Base-by-base conservation (phyloP, 2,329 filamentous ascomycete species). In the Neocucurbitaria cava region DNA sequence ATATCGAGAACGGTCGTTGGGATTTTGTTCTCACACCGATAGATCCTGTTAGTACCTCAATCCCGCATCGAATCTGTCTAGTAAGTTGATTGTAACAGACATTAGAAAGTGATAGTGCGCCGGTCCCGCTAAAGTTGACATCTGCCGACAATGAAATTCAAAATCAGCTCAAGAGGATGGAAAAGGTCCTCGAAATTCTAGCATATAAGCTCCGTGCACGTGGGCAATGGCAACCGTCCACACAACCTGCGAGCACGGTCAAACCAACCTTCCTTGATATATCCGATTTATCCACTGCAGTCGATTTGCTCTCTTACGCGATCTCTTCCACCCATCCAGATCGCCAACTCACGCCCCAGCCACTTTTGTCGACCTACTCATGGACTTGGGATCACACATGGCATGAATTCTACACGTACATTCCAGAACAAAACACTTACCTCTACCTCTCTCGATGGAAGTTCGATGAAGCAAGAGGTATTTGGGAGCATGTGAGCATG, bases 351-450 rank as follows among this genome's bases (percentile, higher is more conserved):
- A 53, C 51, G 7, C 56, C 61, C 1, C 58, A 52, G 6, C 15
- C 26, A 20, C 46, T 43, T 1, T 39, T 59, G 4, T 51, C 55
- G 11, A 42, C 46, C 7, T 54, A 55, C 20, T 23, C 49, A 5
- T 64, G 59, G 59, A 41, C 17, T 9, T 64, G 61, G 61, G 59
- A 64, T 33, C 49, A 52, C 2, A 39, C 20, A 7, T 62, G 59
- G 59, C 52, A 54, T 33, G 56, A 64, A 36, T 62, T 62, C 38
- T 58, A 54, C 36, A 61, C 58, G 17, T 40, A 47, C 17, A 23
- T 61, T 11, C 46, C 48, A 1, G 23, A 48, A n/a, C 35, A 44
- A 30, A 23, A 50, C 4, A 38, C 31, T 7, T 63, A 43, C 13
- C 31, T 64, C 0, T 63, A 50, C 42, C 50, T 64, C 11, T 59